Evolutionary conservation across 345 rosid genomes (phyloP).

Genomic region (Eucalyptus erythrocorys): DNA sequence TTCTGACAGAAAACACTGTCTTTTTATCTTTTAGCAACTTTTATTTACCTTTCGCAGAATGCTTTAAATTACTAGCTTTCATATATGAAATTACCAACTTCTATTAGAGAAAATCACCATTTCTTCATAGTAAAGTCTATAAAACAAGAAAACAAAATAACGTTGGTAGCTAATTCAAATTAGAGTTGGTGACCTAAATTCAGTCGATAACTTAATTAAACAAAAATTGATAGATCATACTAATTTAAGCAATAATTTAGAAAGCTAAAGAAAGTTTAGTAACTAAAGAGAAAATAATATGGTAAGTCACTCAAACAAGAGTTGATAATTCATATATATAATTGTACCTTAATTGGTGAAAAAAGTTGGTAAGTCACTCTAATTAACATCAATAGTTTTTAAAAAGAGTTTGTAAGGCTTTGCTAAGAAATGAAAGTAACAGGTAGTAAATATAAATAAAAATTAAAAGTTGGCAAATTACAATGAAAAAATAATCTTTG

Average conservation of each 20-base stretch:
- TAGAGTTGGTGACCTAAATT: background rate
- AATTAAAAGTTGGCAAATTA: background rate
- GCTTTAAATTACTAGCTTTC: background rate
- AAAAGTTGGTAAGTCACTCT: background rate
- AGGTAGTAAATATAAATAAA: background rate
- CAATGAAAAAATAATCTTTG: no score
- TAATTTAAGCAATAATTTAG: background rate
- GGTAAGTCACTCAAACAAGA: background rate
- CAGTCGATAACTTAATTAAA: background rate
- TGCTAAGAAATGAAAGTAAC: background rate
- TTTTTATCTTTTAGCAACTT: background rate
- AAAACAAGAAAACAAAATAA: background rate
- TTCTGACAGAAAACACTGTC: background rate
- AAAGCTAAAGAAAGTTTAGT: background rate
- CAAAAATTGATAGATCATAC: background rate
- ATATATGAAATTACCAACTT: background rate
- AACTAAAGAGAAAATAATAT: background rate
- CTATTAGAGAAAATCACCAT: no score
- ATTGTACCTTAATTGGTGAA: background rate
- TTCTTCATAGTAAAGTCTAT: background rate
- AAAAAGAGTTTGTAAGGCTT: background rate
- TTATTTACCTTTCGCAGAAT: background rate
- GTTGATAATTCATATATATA: background rate
- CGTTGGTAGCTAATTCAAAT: background rate
- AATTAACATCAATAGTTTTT: no score